Conservation (phyloP, 257 asterid species). For the Euphrasia confusa region DNA sequence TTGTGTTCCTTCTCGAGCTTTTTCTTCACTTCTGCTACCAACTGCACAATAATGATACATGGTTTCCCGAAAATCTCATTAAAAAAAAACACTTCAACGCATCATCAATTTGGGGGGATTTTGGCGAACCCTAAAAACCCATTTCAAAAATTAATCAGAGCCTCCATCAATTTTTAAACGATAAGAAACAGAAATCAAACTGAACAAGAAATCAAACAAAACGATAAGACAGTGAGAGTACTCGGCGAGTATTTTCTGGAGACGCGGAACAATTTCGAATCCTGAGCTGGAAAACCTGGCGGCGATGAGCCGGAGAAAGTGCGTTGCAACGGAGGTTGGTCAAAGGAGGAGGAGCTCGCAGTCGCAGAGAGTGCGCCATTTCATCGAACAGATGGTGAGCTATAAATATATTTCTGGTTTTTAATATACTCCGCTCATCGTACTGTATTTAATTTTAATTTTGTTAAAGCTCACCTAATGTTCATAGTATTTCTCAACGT, state of each 20-base stretch:
- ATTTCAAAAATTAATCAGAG: background rate
- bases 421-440: no score
- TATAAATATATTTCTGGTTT: no score
- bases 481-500: no score
- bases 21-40: conserved; percentile 73
- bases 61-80: no score
- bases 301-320: conserved; percentile 21
- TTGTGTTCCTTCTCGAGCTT: conserved; percentile 63
- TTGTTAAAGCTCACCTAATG: no score
- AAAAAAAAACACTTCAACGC: background rate
- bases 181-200: background rate
- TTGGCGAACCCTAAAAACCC: background rate
- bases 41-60: conserved; percentile 32
- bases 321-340: conserved; percentile 24
- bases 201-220: background rate
- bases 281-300: conserved; percentile 23
- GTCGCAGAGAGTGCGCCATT: conserved; percentile 38
- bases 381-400: conserved; percentile 30
- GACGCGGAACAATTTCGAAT: conserved; percentile 34
- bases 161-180: background rate
- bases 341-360: conserved; percentile 28
- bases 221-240: conserved; percentile 17
- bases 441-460: no score
- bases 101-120: conserved; percentile 13
- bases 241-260: conserved; percentile 36